These are phyloP conservation scores for Piedraia hortae DNA, from an alignment of 2,329 filamentous ascomycete species.

Conservation along the genomic window DNA sequence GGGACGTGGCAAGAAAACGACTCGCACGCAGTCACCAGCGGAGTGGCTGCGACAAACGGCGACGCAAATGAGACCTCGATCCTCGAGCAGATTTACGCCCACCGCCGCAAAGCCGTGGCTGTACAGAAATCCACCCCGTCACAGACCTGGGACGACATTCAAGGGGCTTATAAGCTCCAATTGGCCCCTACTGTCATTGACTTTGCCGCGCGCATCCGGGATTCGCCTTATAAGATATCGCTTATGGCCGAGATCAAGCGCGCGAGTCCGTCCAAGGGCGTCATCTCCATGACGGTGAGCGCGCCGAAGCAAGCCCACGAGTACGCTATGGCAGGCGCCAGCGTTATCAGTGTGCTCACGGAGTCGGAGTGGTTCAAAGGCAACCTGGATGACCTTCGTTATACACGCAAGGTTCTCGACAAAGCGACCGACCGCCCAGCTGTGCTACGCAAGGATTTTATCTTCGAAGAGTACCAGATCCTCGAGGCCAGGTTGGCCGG, in stretches of 20 bases:
- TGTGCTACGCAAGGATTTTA: constrained; percentile 80
- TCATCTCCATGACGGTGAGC: constrained; percentile 66
- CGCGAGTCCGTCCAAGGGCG: constrained; percentile 83
- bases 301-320: constrained; percentile 72
- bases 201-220: constrained; percentile 50
- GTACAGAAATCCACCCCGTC: constrained; percentile 68
- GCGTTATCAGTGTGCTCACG: constrained; percentile 87
- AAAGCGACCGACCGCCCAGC: constrained; percentile 81
- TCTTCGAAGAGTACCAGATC: constrained; percentile 97
- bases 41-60: constrained; percentile 1
- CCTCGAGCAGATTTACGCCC: constrained; percentile 67
- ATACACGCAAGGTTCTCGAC: constrained; percentile 66
- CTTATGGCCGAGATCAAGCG: constrained; percentile 95
- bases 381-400: constrained; percentile 72
- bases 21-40: constrained; percentile 14
- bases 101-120: constrained; percentile 46
- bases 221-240: constrained; percentile 67
- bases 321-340: constrained; percentile 82
- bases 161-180: constrained; percentile 63
- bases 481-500: constrained; percentile 78
- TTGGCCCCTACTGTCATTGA: constrained; percentile 61
- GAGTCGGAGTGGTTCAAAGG: constrained; percentile 99
- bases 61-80: constrained; percentile 50
- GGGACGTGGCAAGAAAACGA: constrained; percentile 78
- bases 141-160: constrained; percentile 53